Base-by-base conservation (phyloP, 2,329 filamentous ascomycete genomes). In the Fusarium setosum region DNA sequence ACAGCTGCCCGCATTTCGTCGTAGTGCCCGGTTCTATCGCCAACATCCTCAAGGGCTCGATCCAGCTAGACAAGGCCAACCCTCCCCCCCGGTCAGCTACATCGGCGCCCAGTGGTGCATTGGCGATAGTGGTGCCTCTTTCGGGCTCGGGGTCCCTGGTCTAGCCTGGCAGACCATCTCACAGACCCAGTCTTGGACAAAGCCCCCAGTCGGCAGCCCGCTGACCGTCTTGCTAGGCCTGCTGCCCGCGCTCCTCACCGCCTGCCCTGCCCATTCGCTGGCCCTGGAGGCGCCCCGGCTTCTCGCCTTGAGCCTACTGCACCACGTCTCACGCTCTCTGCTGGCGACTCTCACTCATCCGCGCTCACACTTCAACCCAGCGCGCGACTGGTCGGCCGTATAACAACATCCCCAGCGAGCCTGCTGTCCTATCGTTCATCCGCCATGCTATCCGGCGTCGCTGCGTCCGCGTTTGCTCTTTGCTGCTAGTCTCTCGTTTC, bases 401-500 rank as follows among this genome's bases (percentile, higher is more conserved):
- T 72, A 71, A 65, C 69, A 61, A 63, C 64, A 42, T 68, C 56
- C 45, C 63, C 41, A 56, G 47, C 63, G 63, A 67, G 59, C 63
- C 50, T 64, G 55, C 55, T 49, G 52, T 53, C 59, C 51, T 67
- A 49, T 68, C 64, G 64, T 68, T 67, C 35, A 52, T 63, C 63
- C 63, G 67, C 57, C 65, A 72, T 72, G 70, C 70, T 68, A 72
- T 72, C 65, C 60, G 56, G 60, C 56, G 53, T 54, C 64, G 52
- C 61, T 63, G 58, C 67, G 61, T 48, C 44, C 59, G 61, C 60
- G 57, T 65, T 59, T 65, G 60, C 64, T 70, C 57, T 61, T 50
- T 63, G 56, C 65, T 72, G 67, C 62, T 73, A 73, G 67, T 72
- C 57, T 45, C 49, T 71, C 71, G 59, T 72, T 69, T 66, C 48